A percentile compares a stretch with the other conserved stretches of the same genome.
These are phyloP conservation scores for Acanthamoeba lugdunensis DNA, from an alignment of 208 protist species.

Conservation along the genomic window DNA sequence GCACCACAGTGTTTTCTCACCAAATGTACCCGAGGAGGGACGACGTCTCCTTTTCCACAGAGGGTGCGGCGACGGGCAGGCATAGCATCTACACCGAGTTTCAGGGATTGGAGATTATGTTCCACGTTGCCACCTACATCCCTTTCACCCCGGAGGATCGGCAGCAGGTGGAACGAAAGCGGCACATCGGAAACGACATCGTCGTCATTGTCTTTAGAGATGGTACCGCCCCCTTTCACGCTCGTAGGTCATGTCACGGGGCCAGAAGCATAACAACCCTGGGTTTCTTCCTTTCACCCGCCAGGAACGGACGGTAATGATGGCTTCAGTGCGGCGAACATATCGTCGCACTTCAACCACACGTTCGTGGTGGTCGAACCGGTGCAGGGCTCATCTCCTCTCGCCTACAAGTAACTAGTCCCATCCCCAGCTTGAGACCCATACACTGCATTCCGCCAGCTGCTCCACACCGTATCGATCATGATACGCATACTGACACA, in stretches of 20 bases:
- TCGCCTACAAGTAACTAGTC: neutral
- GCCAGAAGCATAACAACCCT: too few relatives aligned
- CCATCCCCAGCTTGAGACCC: neutral
- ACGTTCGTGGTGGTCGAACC: conserved; percentile 49
- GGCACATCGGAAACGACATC: conserved; percentile 81
- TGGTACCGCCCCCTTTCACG: neutral
- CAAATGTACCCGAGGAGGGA: too few relatives aligned
- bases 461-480: neutral
- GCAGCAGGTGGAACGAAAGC: conserved; percentile 82
- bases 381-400: neutral
- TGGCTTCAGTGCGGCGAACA: conserved; percentile 74
- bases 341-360: conserved; percentile 83
- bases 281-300: neutral
- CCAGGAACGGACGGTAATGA: conserved; percentile 8
- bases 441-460: neutral
- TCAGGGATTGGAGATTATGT: conserved; percentile 69
- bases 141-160: conserved; percentile 80
- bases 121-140: conserved; percentile 82
- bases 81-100: conserved; percentile 38
- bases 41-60: neutral
- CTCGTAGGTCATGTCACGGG: neutral
- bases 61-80: neutral
- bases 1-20: too few relatives aligned
- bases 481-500: too few relatives aligned
- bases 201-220: conserved; percentile 80